These are phyloP conservation scores for Phyllosticta citrichinensis DNA, from an alignment of 2,329 filamentous ascomycete species.

Conservation along the genomic window DNA sequence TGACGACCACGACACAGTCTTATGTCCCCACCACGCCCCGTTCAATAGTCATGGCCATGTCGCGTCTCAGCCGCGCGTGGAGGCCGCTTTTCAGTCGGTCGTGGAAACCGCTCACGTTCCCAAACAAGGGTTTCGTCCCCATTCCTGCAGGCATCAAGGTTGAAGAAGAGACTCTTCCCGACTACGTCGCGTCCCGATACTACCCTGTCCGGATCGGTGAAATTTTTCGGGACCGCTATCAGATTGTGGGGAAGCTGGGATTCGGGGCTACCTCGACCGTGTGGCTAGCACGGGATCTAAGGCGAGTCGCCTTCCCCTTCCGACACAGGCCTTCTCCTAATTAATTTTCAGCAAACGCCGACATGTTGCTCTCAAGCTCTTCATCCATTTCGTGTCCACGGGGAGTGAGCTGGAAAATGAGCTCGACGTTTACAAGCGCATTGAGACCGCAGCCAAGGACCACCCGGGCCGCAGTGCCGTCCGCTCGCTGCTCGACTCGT, in stretches of 20 bases:
- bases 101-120: constrained; percentile 1
- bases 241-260: constrained; percentile 20
- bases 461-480: neutral
- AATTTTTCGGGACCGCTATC: constrained; percentile 17
- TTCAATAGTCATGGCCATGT: too few species aligned
- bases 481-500: constrained; percentile 1
- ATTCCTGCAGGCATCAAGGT: neutral
- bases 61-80: neutral
- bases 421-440: neutral
- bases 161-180: constrained; percentile 4
- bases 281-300: constrained; percentile 20
- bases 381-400: neutral
- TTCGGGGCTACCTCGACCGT: constrained; percentile 20
- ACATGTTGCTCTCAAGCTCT: constrained; percentile 1
- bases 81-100: neutral
- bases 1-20: neutral
- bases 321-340: too few species aligned
- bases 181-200: constrained; percentile 15
- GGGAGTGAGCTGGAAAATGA: neutral
- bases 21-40: too few species aligned
- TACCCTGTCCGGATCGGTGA: constrained; percentile 19
- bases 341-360: too few species aligned
- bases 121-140: neutral
- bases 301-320: neutral
- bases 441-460: neutral